Conservation (phyloP, 352 stramenopile genomes). For the Phytophthora aleatoria region DNA sequence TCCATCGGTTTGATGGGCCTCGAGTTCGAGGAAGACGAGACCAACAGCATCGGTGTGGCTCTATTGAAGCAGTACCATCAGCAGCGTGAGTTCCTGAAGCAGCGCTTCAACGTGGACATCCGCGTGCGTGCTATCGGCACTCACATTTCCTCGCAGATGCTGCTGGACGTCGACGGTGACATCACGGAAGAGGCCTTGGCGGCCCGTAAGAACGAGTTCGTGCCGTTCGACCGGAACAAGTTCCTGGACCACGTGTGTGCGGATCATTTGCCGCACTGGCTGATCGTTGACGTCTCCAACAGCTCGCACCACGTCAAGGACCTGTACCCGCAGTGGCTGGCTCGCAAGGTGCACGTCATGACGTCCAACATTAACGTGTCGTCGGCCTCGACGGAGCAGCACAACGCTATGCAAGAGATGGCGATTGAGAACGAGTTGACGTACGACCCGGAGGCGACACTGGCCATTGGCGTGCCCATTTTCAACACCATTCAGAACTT, state of each 20-base stretch:
- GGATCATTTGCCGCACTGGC: constrained; percentile 90
- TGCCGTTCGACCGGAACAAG: constrained; percentile 62
- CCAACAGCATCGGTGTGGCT: constrained; percentile 73
- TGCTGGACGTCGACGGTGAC: constrained; percentile 67
- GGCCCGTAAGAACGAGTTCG: constrained; percentile 34
- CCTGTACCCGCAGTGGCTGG: constrained; percentile 91
- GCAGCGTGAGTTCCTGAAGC: constrained; percentile 83
- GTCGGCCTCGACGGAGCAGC: constrained; percentile 69
- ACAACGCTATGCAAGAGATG: constrained; percentile 72
- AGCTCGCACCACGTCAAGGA: constrained; percentile 77
- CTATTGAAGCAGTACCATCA: constrained; percentile 89
- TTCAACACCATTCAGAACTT: constrained; percentile 94
- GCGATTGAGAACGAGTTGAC: constrained; percentile 87
- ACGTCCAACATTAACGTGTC: constrained; percentile 93
- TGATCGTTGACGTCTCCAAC: constrained; percentile 95
- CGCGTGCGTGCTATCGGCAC: constrained; percentile 80
- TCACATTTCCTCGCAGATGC: constrained; percentile 60
- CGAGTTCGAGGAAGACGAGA: constrained; percentile 55
- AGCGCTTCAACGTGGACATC: constrained; percentile 87
- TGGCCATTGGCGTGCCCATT: constrained; percentile 90
- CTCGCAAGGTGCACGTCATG: constrained; percentile 91
- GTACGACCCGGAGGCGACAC: constrained; percentile 84
- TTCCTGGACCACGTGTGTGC: constrained; percentile 84
- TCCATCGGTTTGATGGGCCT: constrained; percentile 92
- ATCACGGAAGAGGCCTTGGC: constrained; percentile 52